phyloP scores from a whole-genome alignment of 202 grass and related monocot species.

The Musa balbisiana region DNA sequence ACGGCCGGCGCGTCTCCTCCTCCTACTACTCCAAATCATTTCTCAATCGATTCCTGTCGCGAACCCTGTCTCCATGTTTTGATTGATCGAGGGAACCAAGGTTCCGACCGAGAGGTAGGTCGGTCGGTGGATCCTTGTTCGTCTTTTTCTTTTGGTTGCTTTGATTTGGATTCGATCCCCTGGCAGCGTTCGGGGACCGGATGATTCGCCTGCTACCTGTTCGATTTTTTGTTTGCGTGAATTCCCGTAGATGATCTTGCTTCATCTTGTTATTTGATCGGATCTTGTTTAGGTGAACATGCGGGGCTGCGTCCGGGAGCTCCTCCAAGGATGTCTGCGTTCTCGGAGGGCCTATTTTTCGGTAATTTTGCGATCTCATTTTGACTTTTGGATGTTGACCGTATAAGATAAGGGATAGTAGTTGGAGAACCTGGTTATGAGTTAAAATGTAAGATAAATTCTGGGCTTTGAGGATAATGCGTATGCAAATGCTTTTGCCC shows the following conservation, averaged over 20 bases:
- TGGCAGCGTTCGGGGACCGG: background rate
- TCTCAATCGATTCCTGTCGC: no score
- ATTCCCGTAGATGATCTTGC: background rate
- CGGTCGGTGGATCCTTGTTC: background rate
- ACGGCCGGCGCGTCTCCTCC: no score
- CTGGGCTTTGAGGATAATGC: no score
- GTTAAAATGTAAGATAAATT: no score
- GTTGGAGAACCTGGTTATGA: no score
- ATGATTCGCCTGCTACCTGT: background rate
- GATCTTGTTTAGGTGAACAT: slow-evolving; percentile 20
- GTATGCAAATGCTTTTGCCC: background rate
- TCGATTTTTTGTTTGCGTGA: background rate
- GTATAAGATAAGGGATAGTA: no score
- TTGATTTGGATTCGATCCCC: background rate
- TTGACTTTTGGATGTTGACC: background rate
- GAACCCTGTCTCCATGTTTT: no score
- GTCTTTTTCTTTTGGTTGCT: background rate
- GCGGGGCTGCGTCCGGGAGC: slow-evolving; percentile 24
- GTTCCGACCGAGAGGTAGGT: no score
- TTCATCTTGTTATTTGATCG: no score
- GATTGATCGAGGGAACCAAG: no score
- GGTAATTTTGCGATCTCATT: slow-evolving; percentile 23
- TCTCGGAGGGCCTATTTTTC: slow-evolving; percentile 5
- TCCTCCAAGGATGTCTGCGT: slow-evolving; percentile 11
- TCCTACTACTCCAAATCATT: no score